phyloP scores from a whole-genome alignment of 2,329 filamentous ascomycete genomes.

The Venturia pyrina region DNA sequence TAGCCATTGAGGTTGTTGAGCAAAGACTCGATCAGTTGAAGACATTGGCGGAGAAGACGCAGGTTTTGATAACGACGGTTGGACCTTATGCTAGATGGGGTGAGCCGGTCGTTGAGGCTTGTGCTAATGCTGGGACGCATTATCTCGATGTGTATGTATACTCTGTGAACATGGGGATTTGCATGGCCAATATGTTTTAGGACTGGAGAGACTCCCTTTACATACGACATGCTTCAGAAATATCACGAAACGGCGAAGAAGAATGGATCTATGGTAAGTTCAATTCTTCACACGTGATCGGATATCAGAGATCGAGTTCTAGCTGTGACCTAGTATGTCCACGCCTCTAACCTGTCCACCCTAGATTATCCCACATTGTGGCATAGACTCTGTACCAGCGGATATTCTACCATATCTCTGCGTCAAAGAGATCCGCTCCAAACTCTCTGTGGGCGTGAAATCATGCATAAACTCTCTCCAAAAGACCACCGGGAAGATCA shows the following conservation, averaged over 20 bases:
- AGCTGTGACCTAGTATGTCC: not conserved
- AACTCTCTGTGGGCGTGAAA: slow-evolving; percentile 38
- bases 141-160: slow-evolving; percentile 49
- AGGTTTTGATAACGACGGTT: slow-evolving; percentile 50
- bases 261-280: slow-evolving; percentile 48
- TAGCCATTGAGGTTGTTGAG: slow-evolving; percentile 32
- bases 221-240: slow-evolving; percentile 50
- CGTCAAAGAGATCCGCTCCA: slow-evolving; percentile 40
- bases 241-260: slow-evolving; percentile 50
- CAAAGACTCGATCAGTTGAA: slow-evolving; percentile 42
- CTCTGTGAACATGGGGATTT: not conserved
- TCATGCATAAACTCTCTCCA: slow-evolving; percentile 45
- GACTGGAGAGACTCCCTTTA: slow-evolving; percentile 56
- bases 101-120: slow-evolving; percentile 54
- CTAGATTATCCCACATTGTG: slow-evolving; percentile 49
- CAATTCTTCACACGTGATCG: not conserved
- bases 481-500: slow-evolving; percentile 38
- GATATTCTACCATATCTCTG: slow-evolving; percentile 47
- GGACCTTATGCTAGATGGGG: slow-evolving; percentile 56
- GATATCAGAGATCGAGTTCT: not conserved
- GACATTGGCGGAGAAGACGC: slow-evolving; percentile 44
- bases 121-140: slow-evolving; percentile 54
- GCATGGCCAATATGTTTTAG: slow-evolving; percentile 18
- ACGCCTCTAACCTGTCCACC: not conserved
- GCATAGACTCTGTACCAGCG: slow-evolving; percentile 51